Conservation (phyloP, 2,329 filamentous ascomycete genomes). For the Nannizziopsis arthrosporioides region DNA sequence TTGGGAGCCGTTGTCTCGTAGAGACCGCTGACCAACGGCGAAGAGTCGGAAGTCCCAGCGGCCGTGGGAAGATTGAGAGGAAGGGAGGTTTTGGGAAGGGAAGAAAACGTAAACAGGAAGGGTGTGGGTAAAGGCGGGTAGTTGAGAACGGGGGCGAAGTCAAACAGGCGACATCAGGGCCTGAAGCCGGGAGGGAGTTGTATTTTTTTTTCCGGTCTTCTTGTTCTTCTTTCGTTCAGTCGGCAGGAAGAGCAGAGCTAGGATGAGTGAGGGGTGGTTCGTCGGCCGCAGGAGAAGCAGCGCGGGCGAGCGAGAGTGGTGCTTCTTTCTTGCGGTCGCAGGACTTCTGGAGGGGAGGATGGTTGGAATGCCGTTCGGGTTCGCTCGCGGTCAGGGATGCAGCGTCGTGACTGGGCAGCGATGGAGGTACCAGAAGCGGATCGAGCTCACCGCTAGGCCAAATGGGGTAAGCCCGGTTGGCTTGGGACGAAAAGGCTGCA, state of each 20-base stretch:
- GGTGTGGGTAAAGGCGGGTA: slow-evolving; percentile 3
- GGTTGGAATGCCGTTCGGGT: slow-evolving; percentile 7
- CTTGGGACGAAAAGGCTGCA: slow-evolving; percentile 11
- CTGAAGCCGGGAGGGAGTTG: too few relatives aligned
- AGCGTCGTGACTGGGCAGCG: slow-evolving; percentile 8
- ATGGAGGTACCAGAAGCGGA: slow-evolving; percentile 9
- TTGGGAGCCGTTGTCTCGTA: slow-evolving; percentile 29
- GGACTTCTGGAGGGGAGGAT: slow-evolving; percentile 9
- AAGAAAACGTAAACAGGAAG: slow-evolving; percentile 9
- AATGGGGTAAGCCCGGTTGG: slow-evolving; percentile 6
- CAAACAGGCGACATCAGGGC: not conserved
- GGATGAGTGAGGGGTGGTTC: too few relatives aligned
- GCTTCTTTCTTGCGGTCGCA: not conserved
- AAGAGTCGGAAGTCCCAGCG: slow-evolving; percentile 28
- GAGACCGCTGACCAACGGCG: slow-evolving; percentile 36
- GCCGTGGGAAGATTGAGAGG: slow-evolving; percentile 26
- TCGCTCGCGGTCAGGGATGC: not conserved
- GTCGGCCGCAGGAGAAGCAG: not conserved
- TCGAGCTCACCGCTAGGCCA: slow-evolving; percentile 9
- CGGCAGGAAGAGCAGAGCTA: too few relatives aligned
- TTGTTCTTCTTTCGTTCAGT: not conserved
- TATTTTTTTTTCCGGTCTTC: too few relatives aligned
- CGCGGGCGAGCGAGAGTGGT: slow-evolving; percentile 2
- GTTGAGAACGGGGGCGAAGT: not conserved
- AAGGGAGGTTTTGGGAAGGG: not conserved